phyloP scores from a whole-genome alignment of 345 rosid genomes.

The Adansonia digitata region DNA sequence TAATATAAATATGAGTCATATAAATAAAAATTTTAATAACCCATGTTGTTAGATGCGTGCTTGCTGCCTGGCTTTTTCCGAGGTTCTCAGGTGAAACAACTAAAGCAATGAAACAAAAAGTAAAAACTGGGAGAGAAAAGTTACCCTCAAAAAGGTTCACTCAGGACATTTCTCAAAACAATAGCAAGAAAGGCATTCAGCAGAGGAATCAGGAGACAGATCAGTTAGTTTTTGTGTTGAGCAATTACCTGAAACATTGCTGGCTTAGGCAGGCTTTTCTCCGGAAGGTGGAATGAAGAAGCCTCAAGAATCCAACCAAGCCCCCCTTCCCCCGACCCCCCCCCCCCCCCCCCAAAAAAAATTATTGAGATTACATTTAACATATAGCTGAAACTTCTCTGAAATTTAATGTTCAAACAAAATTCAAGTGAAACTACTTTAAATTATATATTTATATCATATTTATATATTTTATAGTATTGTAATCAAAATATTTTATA shows the following conservation, averaged over 20 bases:
- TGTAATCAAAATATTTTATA: no score
- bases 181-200: background rate
- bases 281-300: slow-evolving; percentile 17
- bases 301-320: slow-evolving; percentile 33
- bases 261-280: slow-evolving; percentile 24
- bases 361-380: background rate
- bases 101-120: slow-evolving; percentile 18
- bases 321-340: no score
- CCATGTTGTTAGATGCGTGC: slow-evolving; percentile 23
- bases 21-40: slow-evolving; percentile 8
- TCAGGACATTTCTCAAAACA: background rate
- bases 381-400: background rate
- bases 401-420: background rate
- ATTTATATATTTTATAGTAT: no score
- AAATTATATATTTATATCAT: no score
- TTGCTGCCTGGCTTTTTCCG: slow-evolving; percentile 35
- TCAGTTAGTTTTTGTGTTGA: background rate
- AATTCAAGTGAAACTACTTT: slow-evolving; percentile 9
- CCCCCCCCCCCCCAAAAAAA: no score
- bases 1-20: background rate
- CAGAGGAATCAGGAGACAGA: background rate
- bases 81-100: slow-evolving; percentile 43
- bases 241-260: slow-evolving; percentile 35
- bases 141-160: background rate
- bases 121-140: background rate